Evolutionary conservation across 495 filamentous ascomycete species (phyloP).

Genomic region (Copromyces sp.): DNA sequence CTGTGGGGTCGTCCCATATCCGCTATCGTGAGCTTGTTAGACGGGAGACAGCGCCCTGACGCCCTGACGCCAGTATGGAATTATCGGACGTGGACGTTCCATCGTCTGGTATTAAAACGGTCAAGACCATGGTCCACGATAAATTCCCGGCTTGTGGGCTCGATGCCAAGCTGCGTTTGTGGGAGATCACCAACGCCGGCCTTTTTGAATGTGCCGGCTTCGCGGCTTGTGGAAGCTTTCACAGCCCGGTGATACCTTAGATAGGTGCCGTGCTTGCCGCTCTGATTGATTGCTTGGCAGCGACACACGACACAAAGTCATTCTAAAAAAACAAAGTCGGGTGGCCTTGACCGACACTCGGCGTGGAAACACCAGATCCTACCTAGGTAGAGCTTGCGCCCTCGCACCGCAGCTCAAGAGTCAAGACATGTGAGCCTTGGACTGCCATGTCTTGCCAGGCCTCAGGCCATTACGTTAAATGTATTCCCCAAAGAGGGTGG

Average conservation of each 20-base stretch:
- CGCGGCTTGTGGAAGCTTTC: neutral
- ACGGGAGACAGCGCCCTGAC: neutral
- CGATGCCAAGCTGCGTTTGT: neutral
- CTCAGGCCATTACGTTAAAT: conserved; percentile 42
- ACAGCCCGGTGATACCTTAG: neutral
- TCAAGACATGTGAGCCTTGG: neutral
- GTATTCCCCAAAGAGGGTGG: conserved; percentile 30
- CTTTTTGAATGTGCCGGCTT: neutral
- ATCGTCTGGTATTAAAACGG: neutral
- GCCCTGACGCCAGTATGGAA: neutral
- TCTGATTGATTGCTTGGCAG: neutral
- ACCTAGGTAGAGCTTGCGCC: neutral
- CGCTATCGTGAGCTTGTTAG: neutral
- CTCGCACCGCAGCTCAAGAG: neutral
- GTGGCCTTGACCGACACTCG: neutral
- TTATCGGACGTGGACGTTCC: neutral
- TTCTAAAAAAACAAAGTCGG: neutral
- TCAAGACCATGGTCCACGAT: neutral
- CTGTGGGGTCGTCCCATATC: neutral
- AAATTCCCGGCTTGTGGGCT: neutral
- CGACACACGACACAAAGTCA: neutral
- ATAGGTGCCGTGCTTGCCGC: neutral
- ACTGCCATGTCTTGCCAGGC: conserved; percentile 26
- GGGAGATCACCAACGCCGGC: neutral
- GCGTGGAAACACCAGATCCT: neutral